A percentile compares a stretch with the other conserved stretches of the same genome.
These are phyloP conservation scores for Pyrus pyrifolia DNA, from an alignment of 306 rosid species.

Conservation along the genomic window DNA sequence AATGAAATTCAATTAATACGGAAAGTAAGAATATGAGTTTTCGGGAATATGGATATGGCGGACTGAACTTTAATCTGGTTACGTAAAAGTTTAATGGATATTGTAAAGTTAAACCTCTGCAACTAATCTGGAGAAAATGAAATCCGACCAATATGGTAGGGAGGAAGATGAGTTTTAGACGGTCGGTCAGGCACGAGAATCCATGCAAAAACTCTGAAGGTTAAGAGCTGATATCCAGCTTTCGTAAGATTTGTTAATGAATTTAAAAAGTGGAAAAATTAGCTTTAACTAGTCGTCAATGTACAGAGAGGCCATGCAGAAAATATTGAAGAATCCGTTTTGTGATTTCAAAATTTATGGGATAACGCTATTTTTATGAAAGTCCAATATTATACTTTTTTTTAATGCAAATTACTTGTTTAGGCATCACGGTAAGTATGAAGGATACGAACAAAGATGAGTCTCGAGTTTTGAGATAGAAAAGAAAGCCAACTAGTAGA, in stretches of 20 bases:
- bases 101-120: neutral
- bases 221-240: neutral
- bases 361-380: neutral
- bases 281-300: neutral
- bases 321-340: neutral
- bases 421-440: neutral
- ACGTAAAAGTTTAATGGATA: fast-evolving
- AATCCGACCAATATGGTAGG: neutral
- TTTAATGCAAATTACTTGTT: neutral
- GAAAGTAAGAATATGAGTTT: neutral
- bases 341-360: neutral
- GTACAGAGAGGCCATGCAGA: neutral
- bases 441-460: neutral
- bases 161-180: neutral
- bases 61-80: neutral
- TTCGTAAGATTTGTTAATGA: neutral
- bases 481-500: neutral
- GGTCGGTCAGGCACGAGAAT: neutral
- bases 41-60: neutral
- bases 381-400: neutral
- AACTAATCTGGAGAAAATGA: fast-evolving
- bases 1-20: neutral
- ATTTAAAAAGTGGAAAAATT: neutral
- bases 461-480: neutral
- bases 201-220: neutral